phyloP scores from a whole-genome alignment of 2,329 filamentous ascomycete species.

The Dactylellina drechsleri region DNA sequence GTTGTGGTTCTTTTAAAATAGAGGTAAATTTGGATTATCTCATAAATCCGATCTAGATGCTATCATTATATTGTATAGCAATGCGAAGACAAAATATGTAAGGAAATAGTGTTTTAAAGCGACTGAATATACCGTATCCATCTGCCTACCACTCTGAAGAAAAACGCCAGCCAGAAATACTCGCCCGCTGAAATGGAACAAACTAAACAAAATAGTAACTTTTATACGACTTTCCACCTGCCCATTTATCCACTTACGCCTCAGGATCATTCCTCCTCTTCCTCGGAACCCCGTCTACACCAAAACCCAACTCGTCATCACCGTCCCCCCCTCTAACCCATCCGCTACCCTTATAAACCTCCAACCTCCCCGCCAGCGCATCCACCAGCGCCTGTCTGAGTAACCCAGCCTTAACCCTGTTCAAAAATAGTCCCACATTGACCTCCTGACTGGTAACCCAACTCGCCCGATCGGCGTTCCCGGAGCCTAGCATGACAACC shows the following conservation, averaged over 20 bases:
- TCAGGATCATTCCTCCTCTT: constrained; percentile 30
- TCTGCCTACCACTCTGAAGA: too few relatives aligned
- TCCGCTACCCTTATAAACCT: constrained; percentile 39
- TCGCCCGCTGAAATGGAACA: too few relatives aligned
- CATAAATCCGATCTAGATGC: too few relatives aligned
- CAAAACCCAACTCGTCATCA: constrained; percentile 24
- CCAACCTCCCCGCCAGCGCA: constrained; percentile 52
- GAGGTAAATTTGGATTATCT: too few relatives aligned
- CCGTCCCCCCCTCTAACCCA: constrained; percentile 42
- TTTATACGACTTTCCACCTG: not conserved
- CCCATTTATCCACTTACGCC: not conserved
- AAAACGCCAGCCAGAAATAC: too few relatives aligned
- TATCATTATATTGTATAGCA: too few relatives aligned
- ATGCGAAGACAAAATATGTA: too few relatives aligned
- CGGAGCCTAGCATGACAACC: constrained; percentile 77
- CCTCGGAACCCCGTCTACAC: constrained; percentile 31
- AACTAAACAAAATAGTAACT: too few relatives aligned
- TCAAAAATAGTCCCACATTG: constrained; percentile 70
- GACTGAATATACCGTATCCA: too few relatives aligned
- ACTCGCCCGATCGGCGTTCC: constrained; percentile 84
- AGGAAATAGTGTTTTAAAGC: too few relatives aligned
- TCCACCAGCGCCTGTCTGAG: constrained; percentile 57
- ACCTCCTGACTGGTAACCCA: constrained; percentile 90
- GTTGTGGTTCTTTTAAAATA: too few relatives aligned
- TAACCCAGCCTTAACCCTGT: constrained; percentile 61